phyloP scores from a whole-genome alignment of 1,284 basidiomycete genomes.

The Pholiota adiposa region DNA sequence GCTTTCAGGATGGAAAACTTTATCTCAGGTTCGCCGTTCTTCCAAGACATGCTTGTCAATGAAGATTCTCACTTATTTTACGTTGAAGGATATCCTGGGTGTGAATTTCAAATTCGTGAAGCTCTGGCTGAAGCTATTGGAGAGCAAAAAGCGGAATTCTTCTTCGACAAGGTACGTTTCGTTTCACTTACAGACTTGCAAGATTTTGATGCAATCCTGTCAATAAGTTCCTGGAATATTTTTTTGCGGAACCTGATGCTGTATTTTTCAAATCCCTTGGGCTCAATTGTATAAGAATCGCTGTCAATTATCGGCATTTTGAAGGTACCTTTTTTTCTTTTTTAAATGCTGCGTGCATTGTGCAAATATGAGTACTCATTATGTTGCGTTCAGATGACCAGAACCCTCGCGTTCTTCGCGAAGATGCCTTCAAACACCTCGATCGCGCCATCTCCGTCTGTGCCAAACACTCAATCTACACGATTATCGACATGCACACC shows the following conservation, averaged over 20 bases:
- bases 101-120: slow-evolving; percentile 57
- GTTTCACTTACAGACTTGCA: too few relatives aligned
- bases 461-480: slow-evolving; percentile 60
- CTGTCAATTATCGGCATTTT: slow-evolving; percentile 72
- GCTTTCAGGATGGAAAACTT: slow-evolving; percentile 41
- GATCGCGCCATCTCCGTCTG: slow-evolving; percentile 60
- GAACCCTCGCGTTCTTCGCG: slow-evolving; percentile 65
- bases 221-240: slow-evolving; percentile 70
- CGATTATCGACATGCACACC: slow-evolving; percentile 60
- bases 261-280: slow-evolving; percentile 71
- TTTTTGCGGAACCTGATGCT: slow-evolving; percentile 74
- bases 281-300: slow-evolving; percentile 72
- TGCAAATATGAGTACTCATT: not conserved
- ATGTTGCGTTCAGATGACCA: slow-evolving; percentile 50
- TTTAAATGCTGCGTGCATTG: not conserved
- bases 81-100: slow-evolving; percentile 39
- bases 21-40: slow-evolving; percentile 33
- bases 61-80: not conserved
- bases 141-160: slow-evolving; percentile 69
- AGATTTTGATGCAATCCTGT: not conserved
- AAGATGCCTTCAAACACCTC: slow-evolving; percentile 62
- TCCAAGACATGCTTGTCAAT: not conserved
- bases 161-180: slow-evolving; percentile 76
- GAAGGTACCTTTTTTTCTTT: slow-evolving; percentile 45
- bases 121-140: slow-evolving; percentile 70